These are phyloP conservation scores for Didymella pomorum DNA, from an alignment of 2,329 filamentous ascomycete species.

Conservation along the genomic window DNA sequence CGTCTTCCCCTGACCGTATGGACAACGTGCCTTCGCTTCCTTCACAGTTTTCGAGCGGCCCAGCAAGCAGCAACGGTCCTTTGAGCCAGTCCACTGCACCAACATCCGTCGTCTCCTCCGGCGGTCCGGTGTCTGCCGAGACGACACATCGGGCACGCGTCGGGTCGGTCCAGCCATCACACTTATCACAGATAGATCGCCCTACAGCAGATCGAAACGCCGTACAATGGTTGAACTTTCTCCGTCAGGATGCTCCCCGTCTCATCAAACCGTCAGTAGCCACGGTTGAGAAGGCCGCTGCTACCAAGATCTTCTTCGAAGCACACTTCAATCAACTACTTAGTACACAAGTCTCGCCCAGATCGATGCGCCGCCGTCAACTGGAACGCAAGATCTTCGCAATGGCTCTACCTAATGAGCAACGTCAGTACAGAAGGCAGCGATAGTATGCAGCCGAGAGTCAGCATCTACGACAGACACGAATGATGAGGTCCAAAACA, in stretches of 20 bases:
- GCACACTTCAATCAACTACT: constrained; percentile 80
- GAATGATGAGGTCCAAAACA: constrained; percentile 72
- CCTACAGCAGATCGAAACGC: constrained; percentile 26
- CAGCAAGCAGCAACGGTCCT: constrained; percentile 39
- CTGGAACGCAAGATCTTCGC: constrained; percentile 71
- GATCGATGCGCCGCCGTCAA: constrained; percentile 67
- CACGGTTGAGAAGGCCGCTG: constrained; percentile 80
- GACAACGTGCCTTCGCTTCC: constrained; percentile 33
- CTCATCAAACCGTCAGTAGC: constrained; percentile 50
- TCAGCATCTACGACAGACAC: constrained; percentile 75
- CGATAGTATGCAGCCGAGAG: constrained; percentile 74
- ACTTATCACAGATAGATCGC: constrained; percentile 27
- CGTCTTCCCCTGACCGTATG: neutral
- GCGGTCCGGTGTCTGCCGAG: constrained; percentile 41
- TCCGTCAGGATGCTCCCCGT: constrained; percentile 45
- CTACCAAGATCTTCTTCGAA: constrained; percentile 87
- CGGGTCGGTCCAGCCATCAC: constrained; percentile 21
- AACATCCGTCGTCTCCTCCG: constrained; percentile 46
- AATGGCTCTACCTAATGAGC: constrained; percentile 64
- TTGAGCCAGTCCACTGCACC: constrained; percentile 47
- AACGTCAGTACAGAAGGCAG: constrained; percentile 61
- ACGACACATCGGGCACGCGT: constrained; percentile 35
- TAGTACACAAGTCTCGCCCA: constrained; percentile 61
- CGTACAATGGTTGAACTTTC: constrained; percentile 41
- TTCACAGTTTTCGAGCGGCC: constrained; percentile 38